These are phyloP conservation scores for Pseudozyma pruni DNA, from an alignment of 1,284 basidiomycete genomes.

Conservation along the genomic window DNA sequence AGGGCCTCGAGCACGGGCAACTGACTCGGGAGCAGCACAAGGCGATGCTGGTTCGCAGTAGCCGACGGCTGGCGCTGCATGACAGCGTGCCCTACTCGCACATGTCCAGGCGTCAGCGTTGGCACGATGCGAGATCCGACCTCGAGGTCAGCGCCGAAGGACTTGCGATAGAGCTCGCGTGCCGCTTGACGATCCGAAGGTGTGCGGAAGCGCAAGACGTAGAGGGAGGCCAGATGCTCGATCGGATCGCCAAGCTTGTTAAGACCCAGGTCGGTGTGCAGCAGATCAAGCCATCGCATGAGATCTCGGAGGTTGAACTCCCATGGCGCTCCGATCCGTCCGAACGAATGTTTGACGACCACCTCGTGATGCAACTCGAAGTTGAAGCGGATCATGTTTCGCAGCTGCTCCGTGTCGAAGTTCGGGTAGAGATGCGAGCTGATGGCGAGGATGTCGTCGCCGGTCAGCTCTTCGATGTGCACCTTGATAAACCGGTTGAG, in stretches of 20 bases:
- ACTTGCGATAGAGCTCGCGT: slow-evolving; percentile 74
- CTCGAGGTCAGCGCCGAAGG: slow-evolving; percentile 71
- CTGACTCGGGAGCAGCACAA: slow-evolving; percentile 75
- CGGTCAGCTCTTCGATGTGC: slow-evolving; percentile 86
- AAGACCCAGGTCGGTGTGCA: slow-evolving; percentile 71
- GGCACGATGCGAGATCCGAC: slow-evolving; percentile 66
- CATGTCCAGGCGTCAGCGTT: slow-evolving; percentile 72
- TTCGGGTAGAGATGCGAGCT: slow-evolving; percentile 80
- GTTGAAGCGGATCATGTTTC: slow-evolving; percentile 87
- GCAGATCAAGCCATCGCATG: slow-evolving; percentile 80
- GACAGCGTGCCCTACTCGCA: slow-evolving; percentile 80
- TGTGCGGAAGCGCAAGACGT: slow-evolving; percentile 87
- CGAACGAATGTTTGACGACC: slow-evolving; percentile 78
- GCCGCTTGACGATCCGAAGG: slow-evolving; percentile 76
- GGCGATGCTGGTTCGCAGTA: slow-evolving; percentile 10
- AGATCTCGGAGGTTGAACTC: slow-evolving; percentile 98
- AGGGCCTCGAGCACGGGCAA: slow-evolving; percentile 80
- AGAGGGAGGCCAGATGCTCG: slow-evolving; percentile 69
- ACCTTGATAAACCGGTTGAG: slow-evolving; percentile 98
- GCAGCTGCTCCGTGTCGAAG: slow-evolving; percentile 71
- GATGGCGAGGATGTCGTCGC: slow-evolving; percentile 82
- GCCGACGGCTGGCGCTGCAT: slow-evolving; percentile 69
- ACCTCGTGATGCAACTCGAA: slow-evolving; percentile 76
- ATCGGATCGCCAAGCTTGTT: slow-evolving; percentile 70
- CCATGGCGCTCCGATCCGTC: slow-evolving; percentile 89